Evolutionary conservation across 139 green algal genomes (phyloP), one percentile per base, ranked within the genome.

Genomic region (Picochlorum sp.): DNA sequence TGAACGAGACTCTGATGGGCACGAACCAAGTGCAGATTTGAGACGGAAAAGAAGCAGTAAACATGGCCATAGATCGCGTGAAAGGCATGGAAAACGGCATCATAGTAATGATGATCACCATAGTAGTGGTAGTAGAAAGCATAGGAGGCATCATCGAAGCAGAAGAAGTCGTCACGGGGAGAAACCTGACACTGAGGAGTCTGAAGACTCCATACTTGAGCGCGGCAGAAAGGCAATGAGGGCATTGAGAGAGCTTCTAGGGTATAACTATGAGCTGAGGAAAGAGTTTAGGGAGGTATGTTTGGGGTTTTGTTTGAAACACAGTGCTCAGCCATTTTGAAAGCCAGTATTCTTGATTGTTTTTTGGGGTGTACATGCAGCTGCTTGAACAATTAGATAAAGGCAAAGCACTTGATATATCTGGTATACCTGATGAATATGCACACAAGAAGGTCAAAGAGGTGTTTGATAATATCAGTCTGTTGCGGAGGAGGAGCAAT

Each of bases 401-500:
- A 8, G 75, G 62, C 9, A 57, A 66, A 3, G 75, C 72, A 6
- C 61, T 82, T 49, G 72, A 79, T 11, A 49, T 82, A 9, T 58
- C 56, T 16, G 71, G 71, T 50, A 52, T 82, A 15, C 49, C 57
- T 4, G 71, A 82, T 24, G 21, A 28, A n/a, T 68, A 65, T 45
- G 32, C 80, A 26, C 49, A 57, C 20, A 20, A 14, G 13, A 58
- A 55, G 8, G 63, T 80, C 20, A 18, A 23, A 9, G 45, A 51
- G 2, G 63, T 82, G 15, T 73, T 82, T 49, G 45, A 52, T 50
- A 77, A 74, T 71, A 59, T 82, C 45, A 21, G 16, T 26, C 32
- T 73, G 37, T 57, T 81, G 23, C 49, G 54, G 37, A 72, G 49
- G 47, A 77, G 62, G 28, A 68, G 56, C 16, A 70, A 61, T 56